Evolutionary conservation across 2,329 filamentous ascomycete species (phyloP), one percentile per base, ranked within the genome.

Genomic region (Claviceps sp.): DNA sequence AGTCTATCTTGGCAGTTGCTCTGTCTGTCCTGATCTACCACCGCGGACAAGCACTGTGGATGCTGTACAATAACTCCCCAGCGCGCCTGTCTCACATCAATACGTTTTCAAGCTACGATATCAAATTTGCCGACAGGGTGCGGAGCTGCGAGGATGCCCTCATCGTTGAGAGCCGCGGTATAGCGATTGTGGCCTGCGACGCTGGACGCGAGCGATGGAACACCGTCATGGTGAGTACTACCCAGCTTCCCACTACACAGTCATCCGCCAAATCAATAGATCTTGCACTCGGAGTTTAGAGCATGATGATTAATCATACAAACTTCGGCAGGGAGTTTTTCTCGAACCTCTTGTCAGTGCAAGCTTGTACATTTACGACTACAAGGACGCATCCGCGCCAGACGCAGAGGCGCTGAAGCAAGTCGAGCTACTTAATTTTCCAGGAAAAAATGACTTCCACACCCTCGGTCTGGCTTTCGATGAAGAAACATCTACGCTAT

Each of bases 121-220:
- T 72, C 59, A 67, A 63, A 47, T 72, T 72, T 50, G 47, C 58
- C 5, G 63, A 70, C 48, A 58, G 55, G n/a, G 56, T 71, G 37
- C 62, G 68, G 18, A 70, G 61, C 52, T 72, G 70, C 30, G 69
- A 72, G 50, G 70, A 72, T 59, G 63, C 56, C 0, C 40, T 71
- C 14, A 58, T 71, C 8, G 50, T 71, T 1, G 64, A 71, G 51
- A 59, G 62, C 1, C 50, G 60, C 13, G 64, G 66, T 16, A 4
- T 70, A 2, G 70, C 68, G 1, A 58, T 72, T 30, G 47, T 70
- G 3, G 63, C 60, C 14, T 72, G 69, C 47, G 70, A 71, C 20
- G 56, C 64, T 0, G 70, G 69, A 4, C 61, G 69, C 3, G 70
- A 72, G 52, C 62, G 58, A 8, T 67, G 63, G 60, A 72, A 72